Percentiles rank a stretch among this genome's conserved stretches.
phyloP scores from a whole-genome alignment of 179 eudicot genomes.

The Beta corolliflora region DNA sequence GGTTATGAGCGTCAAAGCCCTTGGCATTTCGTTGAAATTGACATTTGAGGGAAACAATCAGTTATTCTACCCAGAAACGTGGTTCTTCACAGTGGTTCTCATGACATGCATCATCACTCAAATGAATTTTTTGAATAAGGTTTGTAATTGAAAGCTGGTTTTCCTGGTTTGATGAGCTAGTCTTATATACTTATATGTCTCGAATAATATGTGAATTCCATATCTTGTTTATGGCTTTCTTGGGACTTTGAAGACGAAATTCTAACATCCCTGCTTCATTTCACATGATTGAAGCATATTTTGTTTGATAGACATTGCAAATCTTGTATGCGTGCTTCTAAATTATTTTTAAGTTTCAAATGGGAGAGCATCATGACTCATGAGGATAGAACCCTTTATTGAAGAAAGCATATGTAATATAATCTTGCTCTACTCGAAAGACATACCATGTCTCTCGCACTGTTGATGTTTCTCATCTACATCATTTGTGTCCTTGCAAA shows the following conservation, averaged over 20 bases:
- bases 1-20: constrained; percentile 85
- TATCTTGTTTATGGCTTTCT: not conserved
- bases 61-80: constrained; percentile 61
- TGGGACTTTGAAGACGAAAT: not conserved
- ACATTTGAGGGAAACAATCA: constrained; percentile 74
- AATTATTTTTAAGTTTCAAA: not conserved
- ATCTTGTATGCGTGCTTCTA: not conserved
- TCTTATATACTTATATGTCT: not conserved
- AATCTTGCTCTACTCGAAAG: too few species aligned
- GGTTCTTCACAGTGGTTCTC: constrained; percentile 65
- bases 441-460: not conserved
- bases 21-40: constrained; percentile 69
- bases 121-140: constrained; percentile 82
- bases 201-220: not conserved
- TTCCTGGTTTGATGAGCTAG: not conserved
- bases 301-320: not conserved
- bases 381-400: not conserved
- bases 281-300: not conserved
- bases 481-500: not conserved
- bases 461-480: not conserved
- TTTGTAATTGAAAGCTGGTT: constrained; percentile 21
- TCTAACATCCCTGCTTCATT: not conserved
- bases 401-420: too few species aligned
- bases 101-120: constrained; percentile 58
- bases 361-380: not conserved